These are phyloP conservation scores for Hygrophoropsis aurantiaca DNA, from an alignment of 768 basidiomycete species.

Conservation along the genomic window DNA sequence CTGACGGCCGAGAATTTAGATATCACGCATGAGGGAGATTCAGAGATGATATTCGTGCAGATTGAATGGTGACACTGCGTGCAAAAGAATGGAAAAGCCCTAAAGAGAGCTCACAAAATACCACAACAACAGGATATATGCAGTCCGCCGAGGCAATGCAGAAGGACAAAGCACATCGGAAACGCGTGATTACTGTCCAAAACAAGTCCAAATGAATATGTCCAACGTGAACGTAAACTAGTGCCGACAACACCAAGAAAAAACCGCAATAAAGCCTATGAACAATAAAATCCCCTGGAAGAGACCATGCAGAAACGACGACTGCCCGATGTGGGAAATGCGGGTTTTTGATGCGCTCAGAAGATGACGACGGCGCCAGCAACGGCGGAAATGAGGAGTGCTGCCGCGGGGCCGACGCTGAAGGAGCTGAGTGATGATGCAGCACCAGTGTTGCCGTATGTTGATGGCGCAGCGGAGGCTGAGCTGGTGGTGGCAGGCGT, in stretches of 20 bases:
- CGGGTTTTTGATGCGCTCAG: constrained; percentile 26
- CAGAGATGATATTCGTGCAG: too few relatives aligned
- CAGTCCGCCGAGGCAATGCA: constrained; percentile 1
- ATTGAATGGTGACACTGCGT: too few relatives aligned
- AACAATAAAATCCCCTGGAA: constrained; percentile 1
- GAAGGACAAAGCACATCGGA: neutral
- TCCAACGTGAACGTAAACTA: constrained; percentile 17
- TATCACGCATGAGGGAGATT: too few relatives aligned
- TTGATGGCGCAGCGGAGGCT: constrained; percentile 20
- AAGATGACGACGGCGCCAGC: constrained; percentile 51
- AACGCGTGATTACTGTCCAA: constrained; percentile 14
- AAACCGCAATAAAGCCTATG: constrained; percentile 5
- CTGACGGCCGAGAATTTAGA: too few relatives aligned
- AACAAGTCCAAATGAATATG: constrained; percentile 16
- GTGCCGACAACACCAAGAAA: constrained; percentile 4
- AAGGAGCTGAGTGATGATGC: constrained; percentile 32
- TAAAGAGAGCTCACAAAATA: neutral
- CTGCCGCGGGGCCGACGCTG: constrained; percentile 30
- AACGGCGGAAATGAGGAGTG: constrained; percentile 41
- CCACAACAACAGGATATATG: neutral
- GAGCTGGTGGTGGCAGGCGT: constrained; percentile 9
- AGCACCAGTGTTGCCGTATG: constrained; percentile 21
- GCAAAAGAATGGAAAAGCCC: constrained; percentile 4
- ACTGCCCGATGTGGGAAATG: neutral
- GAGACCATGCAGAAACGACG: neutral